Percentiles rank a stretch among this genome's conserved stretches.
Evolutionary conservation across 1,139 yeast genomes (phyloP).

Genomic region (Candida dubliniensis): DNA sequence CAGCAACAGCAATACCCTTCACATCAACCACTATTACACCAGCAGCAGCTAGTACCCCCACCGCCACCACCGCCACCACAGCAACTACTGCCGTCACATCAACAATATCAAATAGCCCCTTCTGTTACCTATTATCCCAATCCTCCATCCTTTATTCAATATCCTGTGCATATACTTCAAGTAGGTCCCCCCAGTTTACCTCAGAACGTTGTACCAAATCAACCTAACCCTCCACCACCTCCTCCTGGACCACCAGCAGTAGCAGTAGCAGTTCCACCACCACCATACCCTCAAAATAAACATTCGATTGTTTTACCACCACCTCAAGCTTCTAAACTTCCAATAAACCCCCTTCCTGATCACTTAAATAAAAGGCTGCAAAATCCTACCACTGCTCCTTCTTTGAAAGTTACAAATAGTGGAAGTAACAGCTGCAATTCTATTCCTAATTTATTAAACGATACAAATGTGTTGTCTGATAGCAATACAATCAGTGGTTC

Average conservation of each 20-base stretch:
- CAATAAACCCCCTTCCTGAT: neutral
- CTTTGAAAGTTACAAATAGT: neutral
- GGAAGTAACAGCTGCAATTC: neutral
- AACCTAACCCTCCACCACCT: slow-evolving; percentile 5
- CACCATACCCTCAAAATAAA: neutral
- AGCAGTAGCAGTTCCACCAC: slow-evolving; percentile 1
- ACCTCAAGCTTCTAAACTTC: slow-evolving; percentile 3
- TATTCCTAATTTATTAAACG: slow-evolving; percentile 12
- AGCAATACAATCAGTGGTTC: neutral
- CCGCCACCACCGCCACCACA: slow-evolving; percentile 7
- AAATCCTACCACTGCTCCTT: neutral
- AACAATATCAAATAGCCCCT: neutral
- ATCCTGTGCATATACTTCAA: neutral
- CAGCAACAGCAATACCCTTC: slow-evolving; percentile 6
- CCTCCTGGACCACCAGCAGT: slow-evolving; percentile 1
- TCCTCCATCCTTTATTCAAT: slow-evolving; percentile 1
- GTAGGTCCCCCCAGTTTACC: neutral
- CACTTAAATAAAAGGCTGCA: slow-evolving; percentile 2
- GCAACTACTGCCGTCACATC: slow-evolving; percentile 4
- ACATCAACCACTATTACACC: slow-evolving; percentile 1
- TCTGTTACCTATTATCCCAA: neutral
- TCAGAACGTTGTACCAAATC: neutral
- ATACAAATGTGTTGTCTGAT: neutral
- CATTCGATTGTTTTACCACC: slow-evolving; percentile 7
- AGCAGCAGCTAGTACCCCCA: no score